Base-by-base conservation (phyloP, 441 rosid species). In the Arabidopsis lyrata region DNA sequence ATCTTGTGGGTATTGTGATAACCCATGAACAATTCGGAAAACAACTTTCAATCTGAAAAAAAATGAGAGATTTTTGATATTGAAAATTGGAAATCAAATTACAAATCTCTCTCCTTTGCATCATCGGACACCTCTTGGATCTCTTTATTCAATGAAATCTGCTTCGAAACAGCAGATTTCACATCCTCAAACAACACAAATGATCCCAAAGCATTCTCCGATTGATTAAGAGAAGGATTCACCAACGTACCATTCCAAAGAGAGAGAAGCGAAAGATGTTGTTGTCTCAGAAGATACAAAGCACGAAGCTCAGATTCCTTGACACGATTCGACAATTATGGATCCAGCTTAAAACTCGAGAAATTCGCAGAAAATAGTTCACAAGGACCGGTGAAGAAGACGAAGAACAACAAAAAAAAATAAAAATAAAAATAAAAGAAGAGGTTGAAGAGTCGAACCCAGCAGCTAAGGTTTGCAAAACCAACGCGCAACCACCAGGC, bases 301-400 rank as follows among this genome's bases (percentile, higher is more conserved):
- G 97, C 96, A 47, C 82, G 88, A 18, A 91, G 78, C 70, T 90
- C 95, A 32, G 96, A 83, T 68, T 91, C 97, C 53, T 84, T 76
- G 81, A 87, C 86, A 1, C 85, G 86, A 63, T 63, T 81, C 13
- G 87, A 66, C 39, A 73, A 70, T n/a, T n/a, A n/a, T 12, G 92
- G 78, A 48, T 82, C 81, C 9, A 75, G 32, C 56, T 66, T 70
- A 13, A 82, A 41, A 57, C 68, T 44, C 5, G 88, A 72, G 70
- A 81, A 18, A 47, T 77, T 68, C 6, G 74, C 31, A 52, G 87
- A 68, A 82, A 92, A 84, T 24, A 86, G 52, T 63, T 61, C 67
- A 58, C 82, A 81, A 44, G 86, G 50, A 79, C 81, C 86, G 35
- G 81, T 66, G 80, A 84, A 78, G 74, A 58, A 85, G 49, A 85